phyloP scores from a whole-genome alignment of 2,329 filamentous ascomycete species.

The Alternaria conjuncta region DNA sequence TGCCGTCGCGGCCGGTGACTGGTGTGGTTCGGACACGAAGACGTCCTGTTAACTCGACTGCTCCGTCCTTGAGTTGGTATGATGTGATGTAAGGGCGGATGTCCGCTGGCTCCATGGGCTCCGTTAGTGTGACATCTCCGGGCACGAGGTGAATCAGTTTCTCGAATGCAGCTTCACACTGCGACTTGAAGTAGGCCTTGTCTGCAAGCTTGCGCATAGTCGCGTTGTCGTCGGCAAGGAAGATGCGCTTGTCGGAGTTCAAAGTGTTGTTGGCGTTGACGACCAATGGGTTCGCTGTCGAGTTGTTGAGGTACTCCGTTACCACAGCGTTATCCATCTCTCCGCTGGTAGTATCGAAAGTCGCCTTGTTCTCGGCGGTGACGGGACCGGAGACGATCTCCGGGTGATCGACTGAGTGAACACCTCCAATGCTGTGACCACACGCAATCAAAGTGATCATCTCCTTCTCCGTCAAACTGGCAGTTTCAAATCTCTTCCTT shows the following conservation, averaged over 20 bases:
- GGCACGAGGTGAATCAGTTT: slow-evolving; percentile 33
- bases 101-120: slow-evolving; percentile 22
- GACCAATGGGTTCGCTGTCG: slow-evolving; percentile 36
- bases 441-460: slow-evolving; percentile 43
- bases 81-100: slow-evolving; percentile 26
- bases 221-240: slow-evolving; percentile 35
- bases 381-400: slow-evolving; percentile 36
- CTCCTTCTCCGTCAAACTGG: slow-evolving; percentile 36
- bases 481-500: slow-evolving; percentile 35
- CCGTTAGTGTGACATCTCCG: slow-evolving; percentile 21
- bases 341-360: slow-evolving; percentile 33
- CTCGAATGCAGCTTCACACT: slow-evolving; percentile 25
- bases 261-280: slow-evolving; percentile 35
- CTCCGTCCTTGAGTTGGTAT: slow-evolving; percentile 15
- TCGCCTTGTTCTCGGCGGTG: slow-evolving; percentile 27
- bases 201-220: slow-evolving; percentile 40
- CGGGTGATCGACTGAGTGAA: slow-evolving; percentile 40
- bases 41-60: slow-evolving; percentile 21
- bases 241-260: slow-evolving; percentile 44
- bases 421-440: slow-evolving; percentile 46
- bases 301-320: slow-evolving; percentile 40
- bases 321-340: slow-evolving; percentile 41
- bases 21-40: slow-evolving; percentile 23
- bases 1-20: slow-evolving; percentile 7
- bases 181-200: slow-evolving; percentile 20